Evolutionary conservation across 257 asterid genomes (phyloP).

Genomic region (Verbena officinalis): DNA sequence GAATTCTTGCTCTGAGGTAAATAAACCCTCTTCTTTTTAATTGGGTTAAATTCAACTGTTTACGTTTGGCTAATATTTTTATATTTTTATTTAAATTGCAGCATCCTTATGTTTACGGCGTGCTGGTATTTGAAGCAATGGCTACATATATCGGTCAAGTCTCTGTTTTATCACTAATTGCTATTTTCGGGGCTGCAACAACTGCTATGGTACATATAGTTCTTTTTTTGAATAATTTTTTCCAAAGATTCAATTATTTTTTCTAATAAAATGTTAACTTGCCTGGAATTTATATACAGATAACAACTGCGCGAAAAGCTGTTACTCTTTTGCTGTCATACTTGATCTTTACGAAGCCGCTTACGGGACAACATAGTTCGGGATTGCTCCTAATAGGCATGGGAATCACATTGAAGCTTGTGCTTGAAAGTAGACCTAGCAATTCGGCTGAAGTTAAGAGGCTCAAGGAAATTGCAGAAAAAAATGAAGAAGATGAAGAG

Average conservation of each 20-base stretch:
- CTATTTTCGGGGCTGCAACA: conserved; percentile 73
- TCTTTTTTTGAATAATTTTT: background rate
- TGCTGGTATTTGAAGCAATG: conserved; percentile 71
- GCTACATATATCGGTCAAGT: conserved; percentile 72
- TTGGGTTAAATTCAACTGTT: background rate
- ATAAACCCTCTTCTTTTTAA: background rate
- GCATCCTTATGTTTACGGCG: conserved; percentile 76
- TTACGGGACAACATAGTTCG: conserved; percentile 63
- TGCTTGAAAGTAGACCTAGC: conserved; percentile 44
- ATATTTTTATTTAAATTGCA: conserved; percentile 30
- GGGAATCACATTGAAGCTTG: conserved; percentile 59
- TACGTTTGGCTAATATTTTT: background rate
- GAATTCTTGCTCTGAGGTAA: conserved; percentile 77
- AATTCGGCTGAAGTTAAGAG: conserved; percentile 17
- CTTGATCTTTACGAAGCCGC: conserved; percentile 67
- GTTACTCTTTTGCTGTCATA: conserved; percentile 68
- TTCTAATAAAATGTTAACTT: conserved; percentile 1
- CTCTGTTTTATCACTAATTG: conserved; percentile 70
- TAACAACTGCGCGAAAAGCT: conserved; percentile 75
- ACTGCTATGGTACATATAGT: conserved; percentile 65
- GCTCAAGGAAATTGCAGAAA: conserved; percentile 30
- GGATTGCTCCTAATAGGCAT: conserved; percentile 59
- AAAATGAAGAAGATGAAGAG: conserved; percentile 51
- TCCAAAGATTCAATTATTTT: background rate
- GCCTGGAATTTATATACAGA: conserved; percentile 34